phyloP scores from a whole-genome alignment of 2,329 filamentous ascomycete genomes.

The Stemphylium vesicarium region DNA sequence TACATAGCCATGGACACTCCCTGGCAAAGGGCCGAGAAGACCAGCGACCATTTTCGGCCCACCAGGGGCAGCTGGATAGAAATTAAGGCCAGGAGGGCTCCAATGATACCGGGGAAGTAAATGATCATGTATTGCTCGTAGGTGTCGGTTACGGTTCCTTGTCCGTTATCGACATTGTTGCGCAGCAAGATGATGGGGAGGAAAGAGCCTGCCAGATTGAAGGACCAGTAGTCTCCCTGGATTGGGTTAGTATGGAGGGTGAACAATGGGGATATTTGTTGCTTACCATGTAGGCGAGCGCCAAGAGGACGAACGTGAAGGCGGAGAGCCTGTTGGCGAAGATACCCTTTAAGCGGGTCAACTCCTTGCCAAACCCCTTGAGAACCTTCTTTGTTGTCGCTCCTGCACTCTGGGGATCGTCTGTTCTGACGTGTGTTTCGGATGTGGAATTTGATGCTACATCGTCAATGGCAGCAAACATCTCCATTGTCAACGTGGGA shows the following conservation, averaged over 20 bases:
- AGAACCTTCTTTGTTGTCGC: constrained; percentile 32
- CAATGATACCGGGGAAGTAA: constrained; percentile 37
- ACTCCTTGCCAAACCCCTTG: constrained; percentile 28
- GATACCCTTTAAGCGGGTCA: constrained; percentile 35
- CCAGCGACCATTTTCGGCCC: constrained; percentile 38
- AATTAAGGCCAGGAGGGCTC: constrained; percentile 29
- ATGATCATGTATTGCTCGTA: constrained; percentile 42
- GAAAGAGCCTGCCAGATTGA: constrained; percentile 37
- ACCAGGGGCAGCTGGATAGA: constrained; percentile 37
- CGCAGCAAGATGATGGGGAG: constrained; percentile 36
- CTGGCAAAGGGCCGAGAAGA: constrained; percentile 36
- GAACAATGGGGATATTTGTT: no score
- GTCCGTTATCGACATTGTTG: constrained; percentile 37
- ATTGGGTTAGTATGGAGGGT: background rate
- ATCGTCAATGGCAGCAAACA: constrained; percentile 36
- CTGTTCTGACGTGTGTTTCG: background rate
- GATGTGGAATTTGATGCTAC: constrained; percentile 7
- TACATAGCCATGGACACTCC: constrained; percentile 42
- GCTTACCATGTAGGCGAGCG: constrained; percentile 34
- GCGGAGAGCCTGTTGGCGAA: constrained; percentile 36
- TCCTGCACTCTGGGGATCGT: constrained; percentile 8
- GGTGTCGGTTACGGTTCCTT: constrained; percentile 30
- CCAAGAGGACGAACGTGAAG: constrained; percentile 35
- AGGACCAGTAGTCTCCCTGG: constrained; percentile 42
- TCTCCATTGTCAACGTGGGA: constrained; percentile 31